phyloP scores from a whole-genome alignment of 495 filamentous ascomycete genomes.

The Polyplosphaeria fusca region DNA sequence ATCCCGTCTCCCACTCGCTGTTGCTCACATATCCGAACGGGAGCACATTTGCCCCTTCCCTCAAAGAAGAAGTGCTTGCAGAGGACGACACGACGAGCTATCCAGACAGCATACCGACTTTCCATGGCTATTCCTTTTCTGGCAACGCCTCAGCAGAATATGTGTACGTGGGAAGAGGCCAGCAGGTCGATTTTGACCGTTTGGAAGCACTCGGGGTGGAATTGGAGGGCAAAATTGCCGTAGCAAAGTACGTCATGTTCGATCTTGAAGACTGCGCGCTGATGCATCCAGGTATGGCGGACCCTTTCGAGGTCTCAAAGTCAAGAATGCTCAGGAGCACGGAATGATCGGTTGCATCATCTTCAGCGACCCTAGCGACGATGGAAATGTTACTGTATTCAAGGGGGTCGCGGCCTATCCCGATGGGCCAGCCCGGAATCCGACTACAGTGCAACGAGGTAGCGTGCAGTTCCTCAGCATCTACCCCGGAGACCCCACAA shows the following conservation, averaged over 20 bases:
- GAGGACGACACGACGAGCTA: slow-evolving; percentile 34
- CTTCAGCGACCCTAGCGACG: slow-evolving; percentile 37
- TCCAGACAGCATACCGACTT: slow-evolving; percentile 35
- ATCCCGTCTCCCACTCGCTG: slow-evolving; percentile 34
- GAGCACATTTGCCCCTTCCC: slow-evolving; percentile 13
- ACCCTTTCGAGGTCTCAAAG: slow-evolving; percentile 37
- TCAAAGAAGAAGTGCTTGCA: slow-evolving; percentile 34
- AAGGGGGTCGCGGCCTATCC: slow-evolving; percentile 40
- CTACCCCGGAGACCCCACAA: slow-evolving; percentile 40
- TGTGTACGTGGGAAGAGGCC: slow-evolving; percentile 38
- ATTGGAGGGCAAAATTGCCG: slow-evolving; percentile 40
- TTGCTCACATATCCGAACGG: slow-evolving; percentile 29
- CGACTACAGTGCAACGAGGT: slow-evolving; percentile 35
- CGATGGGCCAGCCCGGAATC: slow-evolving; percentile 39
- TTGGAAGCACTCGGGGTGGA: slow-evolving; percentile 32
- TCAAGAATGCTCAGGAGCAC: slow-evolving; percentile 37
- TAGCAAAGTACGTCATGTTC: too few species aligned
- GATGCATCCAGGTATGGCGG: too few species aligned
- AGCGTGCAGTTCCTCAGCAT: slow-evolving; percentile 33
- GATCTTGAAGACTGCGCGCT: too few species aligned
- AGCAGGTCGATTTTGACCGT: slow-evolving; percentile 36
- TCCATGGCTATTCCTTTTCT: slow-evolving; percentile 37
- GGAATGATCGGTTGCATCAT: slow-evolving; percentile 40
- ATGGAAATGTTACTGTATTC: slow-evolving; percentile 37
- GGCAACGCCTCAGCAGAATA: slow-evolving; percentile 38